Evolutionary conservation across 2,329 filamentous ascomycete genomes (phyloP), one percentile per base, ranked within the genome.

Genomic region (Davidsoniella neocaledoniae): DNA sequence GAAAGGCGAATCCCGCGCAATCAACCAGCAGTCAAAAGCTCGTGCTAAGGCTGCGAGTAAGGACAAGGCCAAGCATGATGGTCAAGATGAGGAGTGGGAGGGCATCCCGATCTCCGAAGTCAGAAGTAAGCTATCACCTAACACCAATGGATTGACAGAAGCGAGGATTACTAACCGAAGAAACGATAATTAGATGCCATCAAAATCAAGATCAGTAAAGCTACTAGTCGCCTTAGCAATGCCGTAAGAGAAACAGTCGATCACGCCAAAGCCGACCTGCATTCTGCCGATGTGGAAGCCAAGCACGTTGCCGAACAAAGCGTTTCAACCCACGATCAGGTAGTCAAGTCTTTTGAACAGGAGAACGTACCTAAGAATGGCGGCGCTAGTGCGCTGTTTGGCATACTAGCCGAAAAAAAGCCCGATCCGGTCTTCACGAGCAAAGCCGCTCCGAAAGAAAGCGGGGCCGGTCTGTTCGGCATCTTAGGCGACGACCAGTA

Each of bases 41-140:
- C 41, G 47, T 5, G 39, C 40, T 19, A 23, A 26, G 14, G 46
- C 43, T 17, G 41, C 41, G n/a, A 46, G 41, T 17, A 50, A 41
- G 43, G 43, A n/a, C 10, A 38, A 46, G 26, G 40, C 29, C 12
- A 29, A 29, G 3, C 33, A 16, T n/a, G 23, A 37, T 16, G 21
- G 26, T 33, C 29, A 43, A 9, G 43, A 48, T 1, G 38, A 49
- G 37, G 46, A 40, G 7, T 43, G 50, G 42, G 37, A 52, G 19
- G 42, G 40, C 4, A 53, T 53, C 21, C 45, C 40, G 5, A 47
- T 53, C 12, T 39, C 38, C 1, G 51, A 53, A n/a, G 48, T 53
- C 19, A 53, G 49, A 17, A 47, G 47, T 53, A 47, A 46, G 47
- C 29, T 17, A 23, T 26, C 7, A 44, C 4, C 2, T 4, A 12